Conservation (phyloP, 805 yeast species). For the Teunomyces atbi region DNA sequence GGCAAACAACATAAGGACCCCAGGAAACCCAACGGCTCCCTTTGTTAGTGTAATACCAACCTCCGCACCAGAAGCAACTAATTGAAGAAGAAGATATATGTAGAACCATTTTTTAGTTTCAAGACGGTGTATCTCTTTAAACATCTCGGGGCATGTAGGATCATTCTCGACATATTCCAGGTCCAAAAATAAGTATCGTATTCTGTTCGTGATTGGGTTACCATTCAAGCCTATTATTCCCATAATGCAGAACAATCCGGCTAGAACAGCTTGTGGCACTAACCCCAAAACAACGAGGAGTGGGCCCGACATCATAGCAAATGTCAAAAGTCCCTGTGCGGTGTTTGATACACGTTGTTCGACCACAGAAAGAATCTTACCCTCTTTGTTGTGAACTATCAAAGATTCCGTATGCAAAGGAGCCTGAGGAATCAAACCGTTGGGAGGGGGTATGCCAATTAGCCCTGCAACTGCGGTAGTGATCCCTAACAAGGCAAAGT, state of each 20-base stretch:
- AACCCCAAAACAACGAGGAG: conserved; percentile 73
- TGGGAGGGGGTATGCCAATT: conserved; percentile 92
- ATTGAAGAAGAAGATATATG: conserved; percentile 55
- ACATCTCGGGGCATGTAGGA: conserved; percentile 36
- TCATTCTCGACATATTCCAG: conserved; percentile 34
- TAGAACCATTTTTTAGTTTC: conserved; percentile 48
- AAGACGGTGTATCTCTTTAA: conserved; percentile 27
- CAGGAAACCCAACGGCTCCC: conserved; percentile 95
- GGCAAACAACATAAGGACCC: conserved; percentile 70
- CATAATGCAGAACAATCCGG: conserved; percentile 93
- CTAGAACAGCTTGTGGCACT: conserved; percentile 89
- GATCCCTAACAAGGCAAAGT: conserved; percentile 76
- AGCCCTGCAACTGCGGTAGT: conserved; percentile 87
- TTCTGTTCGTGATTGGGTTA: conserved; percentile 61
- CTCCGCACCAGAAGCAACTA: conserved; percentile 73
- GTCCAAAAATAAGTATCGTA: conserved; percentile 65
- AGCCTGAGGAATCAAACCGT: conserved; percentile 96
- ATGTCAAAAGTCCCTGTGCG: conserved; percentile 76
- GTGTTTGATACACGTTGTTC: conserved; percentile 89
- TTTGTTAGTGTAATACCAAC: conserved; percentile 80
- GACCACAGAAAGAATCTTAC: conserved; percentile 56
- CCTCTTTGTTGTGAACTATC: conserved; percentile 49
- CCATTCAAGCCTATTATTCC: conserved; percentile 75
- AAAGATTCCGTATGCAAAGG: conserved; percentile 86
- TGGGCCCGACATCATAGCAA: conserved; percentile 90